phyloP scores from a whole-genome alignment of 2,329 filamentous ascomycete genomes.

The Didymella exigua region DNA sequence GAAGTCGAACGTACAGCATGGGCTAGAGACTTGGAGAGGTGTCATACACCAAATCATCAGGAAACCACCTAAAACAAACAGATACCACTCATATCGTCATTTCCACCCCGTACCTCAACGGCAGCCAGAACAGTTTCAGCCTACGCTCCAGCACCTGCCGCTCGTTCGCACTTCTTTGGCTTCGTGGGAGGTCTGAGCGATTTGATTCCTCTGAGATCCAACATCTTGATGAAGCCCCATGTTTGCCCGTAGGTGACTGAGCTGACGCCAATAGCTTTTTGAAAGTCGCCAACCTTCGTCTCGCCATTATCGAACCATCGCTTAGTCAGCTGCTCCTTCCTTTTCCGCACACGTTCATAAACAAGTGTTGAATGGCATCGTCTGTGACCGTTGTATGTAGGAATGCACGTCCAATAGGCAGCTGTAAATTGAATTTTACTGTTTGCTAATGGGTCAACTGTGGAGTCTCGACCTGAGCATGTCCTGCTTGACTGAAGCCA shows the following conservation, averaged over 20 bases:
- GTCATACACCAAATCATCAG: not conserved
- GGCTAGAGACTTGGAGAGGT: not conserved
- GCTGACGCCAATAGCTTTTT: constrained; percentile 46
- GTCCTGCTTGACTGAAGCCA: not conserved
- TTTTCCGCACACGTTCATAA: not conserved
- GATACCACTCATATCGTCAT: not conserved
- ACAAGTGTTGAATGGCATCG: not conserved
- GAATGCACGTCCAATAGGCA: not conserved
- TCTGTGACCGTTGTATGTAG: not conserved
- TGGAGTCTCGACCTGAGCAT: not conserved
- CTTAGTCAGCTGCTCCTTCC: not conserved
- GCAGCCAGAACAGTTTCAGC: not conserved
- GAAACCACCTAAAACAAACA: not conserved
- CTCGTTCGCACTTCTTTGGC: not conserved
- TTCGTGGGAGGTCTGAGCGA: constrained; percentile 2
- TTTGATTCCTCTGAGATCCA: constrained; percentile 57
- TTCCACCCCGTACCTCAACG: not conserved
- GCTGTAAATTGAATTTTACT: too few species aligned
- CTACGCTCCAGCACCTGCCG: not conserved
- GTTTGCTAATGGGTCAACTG: not conserved
- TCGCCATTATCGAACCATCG: constrained; percentile 51
- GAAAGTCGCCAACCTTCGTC: constrained; percentile 55
- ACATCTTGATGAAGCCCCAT: constrained; percentile 55
- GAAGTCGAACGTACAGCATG: not conserved
- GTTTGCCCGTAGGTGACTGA: constrained; percentile 40